Evolutionary conservation across 176 grass and related monocot genomes (phyloP).

Genomic region (Carex scoparia): DNA sequence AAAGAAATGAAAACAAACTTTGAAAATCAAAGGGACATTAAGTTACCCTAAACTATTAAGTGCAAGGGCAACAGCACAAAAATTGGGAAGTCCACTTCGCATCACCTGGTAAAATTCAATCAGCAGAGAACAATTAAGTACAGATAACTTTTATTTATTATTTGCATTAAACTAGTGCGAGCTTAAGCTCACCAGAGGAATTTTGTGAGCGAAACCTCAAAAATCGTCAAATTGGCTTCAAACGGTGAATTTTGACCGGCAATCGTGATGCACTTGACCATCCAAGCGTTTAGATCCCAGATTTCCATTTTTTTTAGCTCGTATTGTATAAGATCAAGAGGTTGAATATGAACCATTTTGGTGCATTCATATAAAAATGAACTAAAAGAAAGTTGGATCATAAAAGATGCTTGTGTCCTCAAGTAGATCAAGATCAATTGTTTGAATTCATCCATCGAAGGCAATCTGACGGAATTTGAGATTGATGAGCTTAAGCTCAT

Average conservation of each 20-base stretch:
- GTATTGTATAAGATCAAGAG: neutral
- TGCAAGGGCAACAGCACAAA: constrained; percentile 96
- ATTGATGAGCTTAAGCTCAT: neutral
- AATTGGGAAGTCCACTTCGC: constrained; percentile 97
- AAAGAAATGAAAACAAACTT: constrained; percentile 13
- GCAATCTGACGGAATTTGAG: neutral
- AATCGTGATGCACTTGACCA: neutral
- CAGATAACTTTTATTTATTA: neutral
- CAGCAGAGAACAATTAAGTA: constrained; percentile 18
- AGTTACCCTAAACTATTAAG: constrained; percentile 87
- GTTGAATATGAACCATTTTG: constrained; percentile 2
- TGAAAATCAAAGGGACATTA: neutral
- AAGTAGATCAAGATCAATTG: neutral
- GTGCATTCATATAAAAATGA: neutral
- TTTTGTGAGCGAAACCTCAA: neutral
- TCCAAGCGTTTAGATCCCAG: neutral
- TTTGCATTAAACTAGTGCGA: neutral
- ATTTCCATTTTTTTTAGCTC: neutral
- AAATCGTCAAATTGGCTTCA: neutral
- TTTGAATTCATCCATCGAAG: neutral
- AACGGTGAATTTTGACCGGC: neutral
- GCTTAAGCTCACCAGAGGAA: neutral
- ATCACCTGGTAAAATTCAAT: constrained; percentile 61
- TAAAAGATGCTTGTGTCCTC: neutral
- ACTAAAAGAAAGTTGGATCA: neutral